Base-by-base conservation (phyloP, 768 basidiomycete genomes). In the Mycena rebaudengoi region DNA sequence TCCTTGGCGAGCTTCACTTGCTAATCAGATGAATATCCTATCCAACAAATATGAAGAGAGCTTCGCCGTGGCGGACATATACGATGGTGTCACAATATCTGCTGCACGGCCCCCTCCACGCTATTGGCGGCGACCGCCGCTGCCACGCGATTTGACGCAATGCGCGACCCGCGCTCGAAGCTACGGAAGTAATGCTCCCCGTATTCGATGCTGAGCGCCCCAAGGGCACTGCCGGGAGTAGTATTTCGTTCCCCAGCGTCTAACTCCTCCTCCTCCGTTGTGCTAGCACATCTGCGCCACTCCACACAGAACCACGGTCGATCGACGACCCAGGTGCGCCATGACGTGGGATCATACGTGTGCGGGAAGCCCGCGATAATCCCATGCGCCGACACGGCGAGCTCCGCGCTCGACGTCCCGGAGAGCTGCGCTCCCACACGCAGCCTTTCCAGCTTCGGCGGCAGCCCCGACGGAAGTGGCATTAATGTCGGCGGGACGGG, bases 291-390 rank as follows among this genome's bases (percentile, higher is more conserved):
- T 39, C 20, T 20, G 1, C 33, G 3, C 65, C 65, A 67, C 52
- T 59, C 44, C 7, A 67, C 39, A 28, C 32, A 41, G n/a, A 44
- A 60, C 65, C 65, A 67, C 45, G 65, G 65, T 12, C 26, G 33
- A 26, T 67, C 65, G 25, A 67, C 65, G 28, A 51, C 26, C 65
- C 65, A 67, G 46, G 50, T 41, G 5, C 57, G 55, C 65, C 65
- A 67, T 4, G 60, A 58, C 51, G 61, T 67, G 16, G 61, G 65
- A 39, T 67, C 65, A 25, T 67, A 67, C 26, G 16, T 46, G 7
- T 20, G 30, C 1, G 65, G 61, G 28, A 67, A 67, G 1, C 28
- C 26, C 6, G 4, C 44, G 4, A 67, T 21, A 25, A 33, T 41
- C 29, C 54, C 43, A 2, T 49, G 37, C 25, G 65, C 65, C 11